Percentiles rank a stretch among this genome's conserved stretches.
Conservation (phyloP, 2,329 filamentous ascomycete genomes). For the Blumeria hordei region DNA sequence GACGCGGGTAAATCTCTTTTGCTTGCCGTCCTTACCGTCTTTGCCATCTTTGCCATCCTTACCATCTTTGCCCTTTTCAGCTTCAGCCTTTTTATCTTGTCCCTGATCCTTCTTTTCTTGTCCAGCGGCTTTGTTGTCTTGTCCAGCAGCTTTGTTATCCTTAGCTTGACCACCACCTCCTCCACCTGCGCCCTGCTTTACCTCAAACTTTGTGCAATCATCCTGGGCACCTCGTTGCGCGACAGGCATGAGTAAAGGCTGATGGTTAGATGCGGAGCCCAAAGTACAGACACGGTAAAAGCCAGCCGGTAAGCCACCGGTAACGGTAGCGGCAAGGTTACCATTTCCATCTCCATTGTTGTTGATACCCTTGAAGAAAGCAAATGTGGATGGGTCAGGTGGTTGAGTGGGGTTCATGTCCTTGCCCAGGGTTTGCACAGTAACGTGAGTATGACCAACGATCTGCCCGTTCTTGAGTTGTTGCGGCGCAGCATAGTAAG, state of each 20-base stretch:
- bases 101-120: not conserved
- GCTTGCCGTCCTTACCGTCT: not conserved
- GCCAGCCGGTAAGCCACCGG: constrained; percentile 19
- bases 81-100: not conserved
- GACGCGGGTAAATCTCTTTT: not conserved
- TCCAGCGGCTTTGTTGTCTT: not conserved
- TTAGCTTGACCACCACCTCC: constrained; percentile 1
- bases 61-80: not conserved
- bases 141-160: constrained; percentile 3
- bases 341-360: constrained; percentile 18
- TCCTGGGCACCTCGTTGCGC: constrained; percentile 21
- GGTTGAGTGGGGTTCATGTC: constrained; percentile 13
- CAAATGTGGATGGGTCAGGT: constrained; percentile 15
- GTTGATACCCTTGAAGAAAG: constrained; percentile 21
- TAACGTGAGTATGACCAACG: constrained; percentile 18
- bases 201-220: constrained; percentile 21
- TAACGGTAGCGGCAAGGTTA: constrained; percentile 16
- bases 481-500: constrained; percentile 19
- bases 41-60: not conserved
- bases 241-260: constrained; percentile 20
- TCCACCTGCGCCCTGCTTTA: constrained; percentile 6
- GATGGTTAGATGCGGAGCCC: constrained; percentile 20
- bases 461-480: constrained; percentile 14
- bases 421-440: constrained; percentile 16
- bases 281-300: constrained; percentile 22